Evolutionary conservation across 352 stramenopile genomes (phyloP), one percentile per base, ranked within the genome.

Genomic region (Pythium oligandrum): DNA sequence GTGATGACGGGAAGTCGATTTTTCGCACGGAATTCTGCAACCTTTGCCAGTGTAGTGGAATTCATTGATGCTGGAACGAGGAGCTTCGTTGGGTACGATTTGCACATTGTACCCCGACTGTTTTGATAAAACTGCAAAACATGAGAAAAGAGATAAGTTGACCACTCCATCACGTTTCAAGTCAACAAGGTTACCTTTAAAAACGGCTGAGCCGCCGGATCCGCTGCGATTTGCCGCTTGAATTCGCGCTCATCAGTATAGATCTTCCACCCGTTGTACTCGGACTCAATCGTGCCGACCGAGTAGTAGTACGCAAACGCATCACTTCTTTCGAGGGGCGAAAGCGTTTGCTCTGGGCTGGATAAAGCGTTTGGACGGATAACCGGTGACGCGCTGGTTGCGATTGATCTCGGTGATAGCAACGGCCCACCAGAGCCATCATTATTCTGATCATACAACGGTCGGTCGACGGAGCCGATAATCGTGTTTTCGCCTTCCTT

Each of bases 1-100:
- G 84, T 95, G 51, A 96, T 78, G 26, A 94, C 84, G 4, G 86
- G 86, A 6, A 96, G 47, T 4, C 88, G 85, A 38, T 90, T 90
- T 64, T 94, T 93, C 8, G 84, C 77, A 42, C 88, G 83, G 56
- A 94, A 96, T 30, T 78, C 69, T 7, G 87, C 83, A 8, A 90
- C 81, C 57, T 86, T 90, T 12, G 57, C 64, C 33, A 95, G 59
- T 9, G 73, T 88, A 2, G 69, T 48, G 2, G 82, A 86, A 8
- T 59, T 89, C 68, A 92, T 87, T 0, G 71, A 82, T 0, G 74
- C 56, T 10, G 87, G 87, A 32, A 95, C 64, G 3, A 95, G 68
- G 8, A 96, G 50, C 54, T 89, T 88, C 1, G 78, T 73, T 4
- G 87, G 87, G 56, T 96, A 96, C 39, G 82, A 81, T 31, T 75